These are phyloP conservation scores for Camelina hispida DNA, from an alignment of 345 rosid genomes.

Conservation along the genomic window DNA sequence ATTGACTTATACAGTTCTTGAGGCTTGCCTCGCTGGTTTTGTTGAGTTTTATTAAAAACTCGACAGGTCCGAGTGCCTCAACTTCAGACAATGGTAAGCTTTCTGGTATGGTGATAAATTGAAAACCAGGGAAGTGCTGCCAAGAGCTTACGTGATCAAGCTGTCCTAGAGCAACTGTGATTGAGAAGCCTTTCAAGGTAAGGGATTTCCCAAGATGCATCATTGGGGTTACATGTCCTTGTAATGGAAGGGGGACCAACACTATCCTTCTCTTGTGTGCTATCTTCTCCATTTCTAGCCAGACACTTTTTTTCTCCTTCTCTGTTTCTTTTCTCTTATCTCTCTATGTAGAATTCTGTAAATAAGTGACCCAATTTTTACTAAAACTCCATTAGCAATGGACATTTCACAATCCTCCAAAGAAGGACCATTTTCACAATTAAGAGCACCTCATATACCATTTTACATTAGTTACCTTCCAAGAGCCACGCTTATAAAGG, in stretches of 20 bases:
- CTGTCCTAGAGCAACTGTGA: slow-evolving; percentile 50
- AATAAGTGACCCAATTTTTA: no score
- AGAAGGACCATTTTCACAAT: no score
- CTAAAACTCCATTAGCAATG: no score
- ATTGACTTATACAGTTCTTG: slow-evolving; percentile 13
- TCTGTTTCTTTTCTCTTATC: neutral
- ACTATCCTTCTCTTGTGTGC: slow-evolving; percentile 39
- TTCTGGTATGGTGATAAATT: slow-evolving; percentile 49
- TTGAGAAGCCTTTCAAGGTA: slow-evolving; percentile 55
- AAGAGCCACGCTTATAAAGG: no score
- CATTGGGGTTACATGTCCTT: slow-evolving; percentile 70
- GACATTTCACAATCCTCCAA: neutral
- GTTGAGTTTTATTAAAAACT: slow-evolving; percentile 45
- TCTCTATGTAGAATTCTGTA: neutral
- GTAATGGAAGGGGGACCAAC: slow-evolving; percentile 54
- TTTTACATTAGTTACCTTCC: no score
- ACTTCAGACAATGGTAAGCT: slow-evolving; percentile 31
- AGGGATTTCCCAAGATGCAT: slow-evolving; percentile 62
- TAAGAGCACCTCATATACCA: no score
- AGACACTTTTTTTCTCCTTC: no score
- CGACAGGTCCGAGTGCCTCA: slow-evolving; percentile 5
- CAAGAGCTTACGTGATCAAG: slow-evolving; percentile 40
- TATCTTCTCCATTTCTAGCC: slow-evolving; percentile 8
- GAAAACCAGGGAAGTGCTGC: slow-evolving; percentile 36
- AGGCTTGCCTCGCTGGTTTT: slow-evolving; percentile 46